Evolutionary conservation across 1,284 basidiomycete species (phyloP), one percentile per base, ranked within the genome.

Genomic region (Cutaneotrichosporon curvatum): DNA sequence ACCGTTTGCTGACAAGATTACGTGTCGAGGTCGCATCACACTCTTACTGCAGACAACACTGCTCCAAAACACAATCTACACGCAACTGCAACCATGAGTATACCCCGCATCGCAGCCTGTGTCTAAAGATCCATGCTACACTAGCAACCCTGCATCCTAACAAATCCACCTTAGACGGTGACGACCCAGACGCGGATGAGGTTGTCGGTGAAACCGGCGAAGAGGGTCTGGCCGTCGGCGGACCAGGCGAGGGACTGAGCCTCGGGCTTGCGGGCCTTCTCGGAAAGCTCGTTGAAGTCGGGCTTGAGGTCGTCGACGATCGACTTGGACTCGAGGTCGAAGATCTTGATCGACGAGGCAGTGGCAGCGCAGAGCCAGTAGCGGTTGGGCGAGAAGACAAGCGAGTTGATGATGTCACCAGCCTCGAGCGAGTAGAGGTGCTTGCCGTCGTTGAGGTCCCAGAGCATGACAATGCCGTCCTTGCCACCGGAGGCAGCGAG

Each of bases 361-460:
- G 95, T 98, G 59, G 95, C 95, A 62, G 95, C 95, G 74, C 95
- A 99, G 59, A 99, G 79, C 95, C 95, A 99, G 85, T 99, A 99
- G 56, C 91, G 85, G 81, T 96, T 96, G 60, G 95, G 95, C 25
- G 90, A 95, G 82, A 99, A 99, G 72, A 97, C 94, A 59, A 99
- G 87, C 51, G 95, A 90, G 74, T 98, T 98, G 82, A 99, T 91
- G 62, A 91, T 80, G 74, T 99, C 90, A 60, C 92, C 92, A 46
- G 95, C 95, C 76, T 98, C 95, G 58, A 99, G 86, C 53, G 91
- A 96, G 83, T 99, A 99, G 67, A 99, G 84, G 82, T 98, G 94
- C 80, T 98, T 98, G 81, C 91, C 92, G 79, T 98, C 95, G 76
- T 97, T 97, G 63, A 99, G 79, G 75, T 99, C 95, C 95, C 94